Conservation (phyloP, 805 yeast genomes). For the Saccharomycopsis malanga region DNA sequence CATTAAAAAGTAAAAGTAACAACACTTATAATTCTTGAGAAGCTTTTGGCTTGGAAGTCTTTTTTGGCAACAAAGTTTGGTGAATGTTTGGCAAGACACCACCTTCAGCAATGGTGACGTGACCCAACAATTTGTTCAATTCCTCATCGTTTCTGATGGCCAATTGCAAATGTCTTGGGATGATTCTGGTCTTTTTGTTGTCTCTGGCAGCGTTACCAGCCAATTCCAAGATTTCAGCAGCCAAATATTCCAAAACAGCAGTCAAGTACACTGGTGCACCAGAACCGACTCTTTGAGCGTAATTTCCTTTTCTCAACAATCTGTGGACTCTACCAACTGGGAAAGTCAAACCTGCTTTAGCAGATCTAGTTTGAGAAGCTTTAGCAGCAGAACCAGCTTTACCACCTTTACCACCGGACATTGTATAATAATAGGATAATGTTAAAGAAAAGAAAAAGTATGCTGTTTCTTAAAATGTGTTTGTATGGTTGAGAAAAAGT, state of each 20-base stretch:
- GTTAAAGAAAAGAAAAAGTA: not conserved
- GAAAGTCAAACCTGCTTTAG: conserved; percentile 97
- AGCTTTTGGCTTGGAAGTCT: conserved; percentile 55
- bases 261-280: conserved; percentile 98
- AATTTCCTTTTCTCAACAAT: conserved; percentile 92
- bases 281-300: conserved; percentile 97
- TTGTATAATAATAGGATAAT: conserved; percentile 28
- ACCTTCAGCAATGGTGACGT: conserved; percentile 97
- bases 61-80: conserved; percentile 83
- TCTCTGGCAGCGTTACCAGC: conserved; percentile 99
- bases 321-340: conserved; percentile 99
- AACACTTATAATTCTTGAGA: conserved; percentile 57
- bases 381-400: conserved; percentile 85
- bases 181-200: conserved; percentile 97
- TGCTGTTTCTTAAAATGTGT: too few relatives aligned
- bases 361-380: conserved; percentile 95
- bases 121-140: conserved; percentile 85
- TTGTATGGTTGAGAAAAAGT: too few relatives aligned
- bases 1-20: too few relatives aligned
- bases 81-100: conserved; percentile 98
- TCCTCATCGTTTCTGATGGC: conserved; percentile 99
- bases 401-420: conserved; percentile 73
- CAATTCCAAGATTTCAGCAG: conserved; percentile 95
- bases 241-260: conserved; percentile 91
- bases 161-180: conserved; percentile 96